Base-by-base conservation (phyloP, 306 rosid species). In the Quercus dentata region DNA sequence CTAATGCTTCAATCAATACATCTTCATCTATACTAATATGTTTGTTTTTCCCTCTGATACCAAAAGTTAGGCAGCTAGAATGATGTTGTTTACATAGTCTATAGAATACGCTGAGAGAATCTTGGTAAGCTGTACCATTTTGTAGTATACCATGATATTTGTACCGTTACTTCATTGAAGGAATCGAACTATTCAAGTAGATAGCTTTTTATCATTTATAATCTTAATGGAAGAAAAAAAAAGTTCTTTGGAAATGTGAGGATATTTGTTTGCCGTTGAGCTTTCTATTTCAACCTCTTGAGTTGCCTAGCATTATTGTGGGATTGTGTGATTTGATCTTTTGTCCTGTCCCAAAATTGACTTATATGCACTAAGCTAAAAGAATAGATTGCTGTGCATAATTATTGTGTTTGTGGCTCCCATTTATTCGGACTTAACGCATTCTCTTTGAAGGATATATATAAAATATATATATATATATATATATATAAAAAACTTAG, bases 1-100 rank as follows among this genome's bases (percentile, higher is more conserved):
- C 77, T 75, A 46, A 35, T 75, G 73, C 69, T 20, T 79, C 44
- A 35, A 19, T 33, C 72, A 35, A 67, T 67, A 19, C 51, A 67
- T 35, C 35, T 67, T 35, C 25, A 1, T 67, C 41, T 33, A 19
- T 67, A 9, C 72, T 33, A 7, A 35, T 35, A 35, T 35, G 35
- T 33, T 35, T 18, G 15, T 23, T 33, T 67, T 25, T 10, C n/a
- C 25, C 15, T 67, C 15, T 33, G 8, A 35, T 1, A 35, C 72
- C 12, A 19, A 35, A 67, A 3, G 44, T 33, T 67, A 67, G 71
- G 14, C 25, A 31, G 25, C 27, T 67, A 49, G 54, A 49, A 49
- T 49, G 54, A 49, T 49, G 54, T 49, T 49, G 54, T 12, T 12
- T 49, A 49, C 54, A 38, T 57, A 25, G 25, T 59, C 23, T 30